Conservation (phyloP, 2,329 filamentous ascomycete species). For the Ramularia endophylla region DNA sequence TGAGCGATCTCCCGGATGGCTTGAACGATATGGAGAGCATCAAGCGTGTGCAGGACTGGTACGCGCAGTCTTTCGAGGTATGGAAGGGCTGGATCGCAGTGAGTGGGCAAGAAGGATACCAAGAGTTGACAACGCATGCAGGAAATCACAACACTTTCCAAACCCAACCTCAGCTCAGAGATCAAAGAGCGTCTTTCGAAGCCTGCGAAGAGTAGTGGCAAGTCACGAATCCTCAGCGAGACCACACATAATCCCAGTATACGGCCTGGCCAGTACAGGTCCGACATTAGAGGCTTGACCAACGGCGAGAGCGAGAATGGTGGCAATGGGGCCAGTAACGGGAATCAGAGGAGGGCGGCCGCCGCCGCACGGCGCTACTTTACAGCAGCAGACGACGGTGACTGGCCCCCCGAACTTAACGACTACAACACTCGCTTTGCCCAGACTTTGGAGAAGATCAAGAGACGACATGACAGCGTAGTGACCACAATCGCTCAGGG, state of each 20-base stretch:
- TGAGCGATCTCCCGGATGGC: constrained; percentile 86
- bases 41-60: constrained; percentile 92
- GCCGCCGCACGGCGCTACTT: constrained; percentile 67
- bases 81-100: constrained; percentile 26
- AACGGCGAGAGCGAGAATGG: constrained; percentile 37
- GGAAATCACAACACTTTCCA: constrained; percentile 86
- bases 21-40: constrained; percentile 98
- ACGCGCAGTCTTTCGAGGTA: constrained; percentile 99
- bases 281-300: constrained; percentile 46
- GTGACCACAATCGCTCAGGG: constrained; percentile 98
- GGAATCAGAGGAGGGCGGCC: constrained; percentile 40
- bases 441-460: constrained; percentile 85
- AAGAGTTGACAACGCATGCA: constrained; percentile 33
- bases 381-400: constrained; percentile 75
- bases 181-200: constrained; percentile 73
- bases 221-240: constrained; percentile 67
- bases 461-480: constrained; percentile 90
- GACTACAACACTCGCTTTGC: constrained; percentile 92
- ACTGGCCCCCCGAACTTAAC: constrained; percentile 91
- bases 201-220: constrained; percentile 54
- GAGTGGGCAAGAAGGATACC: not conserved
- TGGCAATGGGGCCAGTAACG: constrained; percentile 43
- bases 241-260: constrained; percentile 88
- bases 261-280: constrained; percentile 70
- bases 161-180: constrained; percentile 69